These are phyloP conservation scores for Arthrobotrys pseudoclavata DNA, from an alignment of 2,329 filamentous ascomycete genomes.

Conservation along the genomic window DNA sequence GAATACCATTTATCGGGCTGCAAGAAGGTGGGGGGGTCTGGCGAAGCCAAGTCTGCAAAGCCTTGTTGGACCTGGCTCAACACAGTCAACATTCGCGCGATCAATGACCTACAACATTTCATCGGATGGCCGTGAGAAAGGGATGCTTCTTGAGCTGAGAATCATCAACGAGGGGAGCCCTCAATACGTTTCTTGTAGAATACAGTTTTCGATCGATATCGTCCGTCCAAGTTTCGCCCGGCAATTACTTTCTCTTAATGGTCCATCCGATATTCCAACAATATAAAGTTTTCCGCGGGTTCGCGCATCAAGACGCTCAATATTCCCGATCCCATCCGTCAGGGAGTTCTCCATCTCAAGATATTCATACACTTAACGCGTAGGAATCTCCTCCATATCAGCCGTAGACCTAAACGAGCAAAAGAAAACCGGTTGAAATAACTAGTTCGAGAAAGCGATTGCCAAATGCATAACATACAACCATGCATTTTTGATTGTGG, in stretches of 20 bases:
- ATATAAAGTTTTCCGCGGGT: constrained; percentile 23
- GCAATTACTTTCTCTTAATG: background rate
- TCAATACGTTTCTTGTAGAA: background rate
- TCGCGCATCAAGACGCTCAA: background rate
- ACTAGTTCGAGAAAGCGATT: constrained; percentile 25
- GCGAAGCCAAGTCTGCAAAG: constrained; percentile 21
- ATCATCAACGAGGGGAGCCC: background rate
- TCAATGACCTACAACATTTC: constrained; percentile 12
- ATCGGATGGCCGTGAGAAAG: background rate
- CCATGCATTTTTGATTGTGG: constrained; percentile 52
- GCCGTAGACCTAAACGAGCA: constrained; percentile 28
- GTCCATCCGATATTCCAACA: constrained; percentile 5
- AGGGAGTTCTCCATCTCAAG: constrained; percentile 4
- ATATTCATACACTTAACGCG: constrained; percentile 1
- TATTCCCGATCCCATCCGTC: constrained; percentile 19
- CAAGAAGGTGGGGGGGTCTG: constrained; percentile 16
- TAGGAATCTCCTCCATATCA: background rate
- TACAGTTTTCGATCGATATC: background rate
- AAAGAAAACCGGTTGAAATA: constrained; percentile 24
- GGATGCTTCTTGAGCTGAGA: background rate
- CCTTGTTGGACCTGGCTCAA: constrained; percentile 26
- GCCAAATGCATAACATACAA: constrained; percentile 39
- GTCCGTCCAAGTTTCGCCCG: background rate
- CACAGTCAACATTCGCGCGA: constrained; percentile 15
- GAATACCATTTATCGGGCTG: background rate